Conservation (phyloP, 129 eudicot genomes). For the Glebionis coronaria region DNA sequence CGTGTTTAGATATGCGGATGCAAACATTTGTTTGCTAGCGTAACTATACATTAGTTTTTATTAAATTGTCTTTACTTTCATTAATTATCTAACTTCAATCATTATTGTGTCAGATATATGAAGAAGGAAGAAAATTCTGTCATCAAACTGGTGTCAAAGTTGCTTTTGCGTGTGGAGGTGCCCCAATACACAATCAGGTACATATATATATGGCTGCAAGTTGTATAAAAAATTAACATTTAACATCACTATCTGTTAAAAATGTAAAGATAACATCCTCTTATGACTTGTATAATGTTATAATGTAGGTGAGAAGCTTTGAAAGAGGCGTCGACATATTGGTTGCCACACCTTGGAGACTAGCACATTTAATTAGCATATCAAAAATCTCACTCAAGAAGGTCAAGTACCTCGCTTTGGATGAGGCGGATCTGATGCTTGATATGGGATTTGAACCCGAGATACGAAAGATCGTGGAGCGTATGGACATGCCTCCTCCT, state of each 20-base stretch:
- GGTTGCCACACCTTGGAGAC: constrained; percentile 86
- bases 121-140: constrained; percentile 79
- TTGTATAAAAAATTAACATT: too few relatives aligned
- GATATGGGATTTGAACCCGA: constrained; percentile 93
- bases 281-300: background rate
- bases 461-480: constrained; percentile 64
- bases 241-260: too few relatives aligned
- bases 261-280: too few relatives aligned
- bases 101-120: too few relatives aligned
- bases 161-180: too few relatives aligned
- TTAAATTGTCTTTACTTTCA: too few relatives aligned
- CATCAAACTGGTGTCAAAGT: constrained; percentile 74
- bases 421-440: constrained; percentile 85
- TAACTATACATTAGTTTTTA: too few relatives aligned
- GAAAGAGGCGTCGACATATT: constrained; percentile 74
- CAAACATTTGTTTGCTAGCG: too few relatives aligned
- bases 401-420: constrained; percentile 63
- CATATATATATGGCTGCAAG: too few relatives aligned
- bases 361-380: constrained; percentile 71
- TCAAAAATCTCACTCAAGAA: constrained; percentile 52
- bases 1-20: too few relatives aligned
- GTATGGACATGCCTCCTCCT: constrained; percentile 65
- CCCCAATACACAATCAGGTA: too few relatives aligned
- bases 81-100: too few relatives aligned
- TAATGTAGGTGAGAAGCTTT: constrained; percentile 42